Evolutionary conservation across 148 eudicot genomes (phyloP).

Genomic region (Polygonum maritimum): DNA sequence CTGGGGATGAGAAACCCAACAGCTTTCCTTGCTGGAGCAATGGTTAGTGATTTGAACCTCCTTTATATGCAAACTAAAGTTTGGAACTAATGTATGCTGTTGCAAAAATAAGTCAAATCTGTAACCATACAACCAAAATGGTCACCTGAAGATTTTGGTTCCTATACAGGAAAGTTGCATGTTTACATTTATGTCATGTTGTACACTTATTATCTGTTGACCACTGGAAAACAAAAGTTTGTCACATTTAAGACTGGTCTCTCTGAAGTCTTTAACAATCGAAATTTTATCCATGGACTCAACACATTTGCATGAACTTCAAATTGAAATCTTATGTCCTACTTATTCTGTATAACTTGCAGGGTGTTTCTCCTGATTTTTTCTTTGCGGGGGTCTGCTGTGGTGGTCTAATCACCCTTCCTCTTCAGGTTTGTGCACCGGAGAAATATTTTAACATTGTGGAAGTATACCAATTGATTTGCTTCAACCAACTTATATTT

Average conservation of each 20-base stretch:
- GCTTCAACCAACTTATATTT: not conserved
- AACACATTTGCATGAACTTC: no score
- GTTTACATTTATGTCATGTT: not conserved
- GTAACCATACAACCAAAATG: not conserved
- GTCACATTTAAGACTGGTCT: not conserved
- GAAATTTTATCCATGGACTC: no score
- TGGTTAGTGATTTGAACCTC: constrained; percentile 37
- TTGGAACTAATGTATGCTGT: not conserved
- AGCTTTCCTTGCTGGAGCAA: constrained; percentile 82
- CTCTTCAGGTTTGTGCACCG: constrained; percentile 58
- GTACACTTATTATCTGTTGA: not conserved
- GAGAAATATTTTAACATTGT: not conserved
- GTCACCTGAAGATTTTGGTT: not conserved
- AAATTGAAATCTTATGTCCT: not conserved
- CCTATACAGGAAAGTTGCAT: not conserved
- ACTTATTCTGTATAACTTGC: not conserved
- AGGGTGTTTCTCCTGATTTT: constrained; percentile 71
- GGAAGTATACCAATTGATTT: not conserved
- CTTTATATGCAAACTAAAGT: not conserved
- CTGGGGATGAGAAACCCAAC: constrained; percentile 92
- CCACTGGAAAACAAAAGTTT: not conserved
- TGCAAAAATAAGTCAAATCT: not conserved
- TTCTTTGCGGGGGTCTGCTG: constrained; percentile 94
- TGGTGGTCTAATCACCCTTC: constrained; percentile 83
- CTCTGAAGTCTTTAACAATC: not conserved